Conservation (phyloP, 768 basidiomycete genomes). For the Astraeus odoratus region DNA sequence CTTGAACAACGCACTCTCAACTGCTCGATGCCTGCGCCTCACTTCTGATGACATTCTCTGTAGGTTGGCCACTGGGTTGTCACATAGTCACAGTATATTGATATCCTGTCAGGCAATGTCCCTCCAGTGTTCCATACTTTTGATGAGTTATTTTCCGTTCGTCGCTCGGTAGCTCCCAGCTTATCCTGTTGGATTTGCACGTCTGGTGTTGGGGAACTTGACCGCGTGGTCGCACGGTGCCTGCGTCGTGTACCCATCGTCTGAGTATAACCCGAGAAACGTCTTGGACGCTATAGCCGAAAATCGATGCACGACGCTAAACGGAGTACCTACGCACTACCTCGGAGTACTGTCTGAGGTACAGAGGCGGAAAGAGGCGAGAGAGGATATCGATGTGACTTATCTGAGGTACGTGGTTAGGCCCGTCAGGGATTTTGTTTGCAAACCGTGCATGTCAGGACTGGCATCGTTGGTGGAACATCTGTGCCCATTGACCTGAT, state of each 20-base stretch:
- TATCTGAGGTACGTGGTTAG: slow-evolving; percentile 43
- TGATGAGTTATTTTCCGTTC: slow-evolving; percentile 51
- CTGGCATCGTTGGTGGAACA: slow-evolving; percentile 78
- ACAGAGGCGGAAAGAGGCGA: slow-evolving; percentile 41
- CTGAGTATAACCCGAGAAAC: slow-evolving; percentile 51
- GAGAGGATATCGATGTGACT: slow-evolving; percentile 41
- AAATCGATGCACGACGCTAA: slow-evolving; percentile 73
- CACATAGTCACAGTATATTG: slow-evolving; percentile 1
- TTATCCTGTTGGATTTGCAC: slow-evolving; percentile 29
- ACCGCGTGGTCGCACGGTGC: slow-evolving; percentile 71
- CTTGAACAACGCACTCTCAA: slow-evolving; percentile 69
- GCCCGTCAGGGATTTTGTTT: not conserved
- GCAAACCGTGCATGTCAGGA: slow-evolving; percentile 35
- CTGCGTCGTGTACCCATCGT: slow-evolving; percentile 69
- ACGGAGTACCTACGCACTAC: slow-evolving; percentile 85
- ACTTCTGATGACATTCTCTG: slow-evolving; percentile 63
- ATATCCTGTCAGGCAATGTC: slow-evolving; percentile 74
- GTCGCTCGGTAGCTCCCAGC: slow-evolving; percentile 5
- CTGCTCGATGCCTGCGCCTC: slow-evolving; percentile 65
- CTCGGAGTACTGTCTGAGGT: slow-evolving; percentile 67
- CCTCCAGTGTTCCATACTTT: slow-evolving; percentile 87
- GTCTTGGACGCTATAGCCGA: slow-evolving; percentile 65
- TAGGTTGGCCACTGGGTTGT: slow-evolving; percentile 23
- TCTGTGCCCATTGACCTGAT: slow-evolving; percentile 76
- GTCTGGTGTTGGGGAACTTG: slow-evolving; percentile 73